phyloP scores from a whole-genome alignment of 768 basidiomycete genomes.

The Mycena haematopus region DNA sequence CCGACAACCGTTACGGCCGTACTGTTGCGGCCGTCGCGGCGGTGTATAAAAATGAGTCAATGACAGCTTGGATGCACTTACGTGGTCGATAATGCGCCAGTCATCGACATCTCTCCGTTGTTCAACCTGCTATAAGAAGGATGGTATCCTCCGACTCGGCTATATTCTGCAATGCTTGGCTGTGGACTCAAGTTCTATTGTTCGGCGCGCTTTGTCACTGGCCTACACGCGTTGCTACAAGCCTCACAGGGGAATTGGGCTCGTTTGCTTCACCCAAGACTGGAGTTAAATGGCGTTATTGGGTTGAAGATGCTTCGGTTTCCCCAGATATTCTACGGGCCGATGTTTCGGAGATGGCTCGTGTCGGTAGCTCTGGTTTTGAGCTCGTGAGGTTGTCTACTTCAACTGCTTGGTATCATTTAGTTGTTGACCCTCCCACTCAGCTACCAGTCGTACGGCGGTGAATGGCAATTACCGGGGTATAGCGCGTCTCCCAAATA shows the following conservation, averaged over 20 bases:
- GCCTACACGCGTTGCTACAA: not conserved
- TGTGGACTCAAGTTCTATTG: slow-evolving; percentile 11
- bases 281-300: slow-evolving; percentile 23
- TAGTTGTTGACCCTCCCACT: not conserved
- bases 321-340: slow-evolving; percentile 16
- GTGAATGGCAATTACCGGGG: slow-evolving; percentile 6
- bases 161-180: slow-evolving; percentile 5
- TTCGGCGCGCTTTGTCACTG: not conserved
- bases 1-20: too few relatives aligned
- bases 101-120: not conserved
- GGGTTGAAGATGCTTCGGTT: slow-evolving; percentile 26
- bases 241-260: slow-evolving; percentile 14
- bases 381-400: slow-evolving; percentile 23
- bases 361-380: slow-evolving; percentile 24
- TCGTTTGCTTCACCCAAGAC: slow-evolving; percentile 12
- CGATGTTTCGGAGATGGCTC: slow-evolving; percentile 23
- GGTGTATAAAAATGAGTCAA: too few relatives aligned
- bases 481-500: not conserved
- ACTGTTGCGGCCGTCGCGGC: too few relatives aligned
- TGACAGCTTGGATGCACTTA: too few relatives aligned
- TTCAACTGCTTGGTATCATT: too few relatives aligned
- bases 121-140: slow-evolving; percentile 5
- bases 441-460: slow-evolving; percentile 22
- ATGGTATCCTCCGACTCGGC: not conserved
- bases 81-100: too few relatives aligned